These are phyloP conservation scores for Candida succiphila DNA, from an alignment of 805 yeast genomes.

Conservation along the genomic window DNA sequence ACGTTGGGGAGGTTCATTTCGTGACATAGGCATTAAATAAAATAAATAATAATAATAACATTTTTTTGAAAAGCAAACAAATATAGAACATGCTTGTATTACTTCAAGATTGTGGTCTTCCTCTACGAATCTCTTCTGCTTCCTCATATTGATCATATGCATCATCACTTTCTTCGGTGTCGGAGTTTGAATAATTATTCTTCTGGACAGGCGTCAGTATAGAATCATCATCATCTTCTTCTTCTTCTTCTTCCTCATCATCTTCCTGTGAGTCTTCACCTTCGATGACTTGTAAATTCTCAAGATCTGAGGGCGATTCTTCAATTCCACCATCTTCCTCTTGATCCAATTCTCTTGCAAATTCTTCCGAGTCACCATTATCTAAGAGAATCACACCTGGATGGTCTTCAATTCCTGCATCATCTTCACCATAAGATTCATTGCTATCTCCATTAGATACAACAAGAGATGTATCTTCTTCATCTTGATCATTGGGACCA, in stretches of 20 bases:
- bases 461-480: conserved; percentile 4
- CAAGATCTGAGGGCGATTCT: not conserved
- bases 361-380: conserved; percentile 33
- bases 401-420: not conserved
- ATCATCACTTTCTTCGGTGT: not conserved
- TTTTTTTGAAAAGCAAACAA: too few species aligned
- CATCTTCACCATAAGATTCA: conserved; percentile 3
- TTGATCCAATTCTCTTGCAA: conserved; percentile 27
- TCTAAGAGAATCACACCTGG: conserved; percentile 21
- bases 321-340: conserved; percentile 15
- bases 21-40: not conserved
- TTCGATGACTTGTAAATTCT: not conserved
- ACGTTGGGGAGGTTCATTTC: conserved; percentile 24
- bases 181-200: not conserved
- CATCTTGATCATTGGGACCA: conserved; percentile 24
- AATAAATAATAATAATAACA: too few species aligned
- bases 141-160: too few species aligned
- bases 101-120: too few species aligned
- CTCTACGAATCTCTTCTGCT: too few species aligned
- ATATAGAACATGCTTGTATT: too few species aligned
- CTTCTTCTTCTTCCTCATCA: conserved; percentile 11
- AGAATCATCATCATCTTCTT: conserved; percentile 13
- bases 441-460: conserved; percentile 1
- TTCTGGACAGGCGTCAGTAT: conserved; percentile 30
- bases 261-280: conserved; percentile 3